Evolutionary conservation across 2,329 filamentous ascomycete genomes (phyloP), one percentile per base, ranked within the genome.

Genomic region (Neonectria ditissima): DNA sequence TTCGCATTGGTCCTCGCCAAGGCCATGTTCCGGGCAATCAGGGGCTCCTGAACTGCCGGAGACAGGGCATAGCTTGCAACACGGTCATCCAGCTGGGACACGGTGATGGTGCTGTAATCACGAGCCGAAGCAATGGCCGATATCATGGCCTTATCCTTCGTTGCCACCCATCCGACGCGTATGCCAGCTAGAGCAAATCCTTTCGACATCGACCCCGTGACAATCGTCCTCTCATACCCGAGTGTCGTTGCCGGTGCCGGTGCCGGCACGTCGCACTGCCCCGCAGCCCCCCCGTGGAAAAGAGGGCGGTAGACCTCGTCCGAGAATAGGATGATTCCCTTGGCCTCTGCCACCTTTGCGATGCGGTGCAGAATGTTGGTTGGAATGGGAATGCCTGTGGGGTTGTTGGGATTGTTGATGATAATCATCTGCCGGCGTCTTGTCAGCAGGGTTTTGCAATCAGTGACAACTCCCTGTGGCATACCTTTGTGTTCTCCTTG

Each of bases 271-370:
- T 70, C 62, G 10, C 57, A 63, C 14, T 59, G 48, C 90, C 84
- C 60, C 32, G 93, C 76, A 20, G 84, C 69, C 61, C 69, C 69
- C 30, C 86, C 82, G 77, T 97, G 92, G 81, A 94, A 97, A 3
- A 97, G 82, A 0, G 93, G 94, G 1, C 92, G 86, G 77, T 95
- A 97, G 24, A 96, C 93, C 79, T 97, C 93, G 73, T 97, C 92
- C 8, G 86, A 87, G 62, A 95, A 82, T 56, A 97, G 80, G 52
- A 86, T 87, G 58, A 96, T 89, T 57, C 85, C 82, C 39, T 87
- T 84, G 39, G 86, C 80, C 57, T 83, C 80, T 3, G 92, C 92
- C 58, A 94, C 79, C 4, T 86, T 81, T 39, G 92, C 80, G 65
- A 96, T 84, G 4, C 84, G 73, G 57, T 87, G 77, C 1, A 97